phyloP scores from a whole-genome alignment of 108 stramenopile genomes.

The Cafeteria roenbergensis region DNA sequence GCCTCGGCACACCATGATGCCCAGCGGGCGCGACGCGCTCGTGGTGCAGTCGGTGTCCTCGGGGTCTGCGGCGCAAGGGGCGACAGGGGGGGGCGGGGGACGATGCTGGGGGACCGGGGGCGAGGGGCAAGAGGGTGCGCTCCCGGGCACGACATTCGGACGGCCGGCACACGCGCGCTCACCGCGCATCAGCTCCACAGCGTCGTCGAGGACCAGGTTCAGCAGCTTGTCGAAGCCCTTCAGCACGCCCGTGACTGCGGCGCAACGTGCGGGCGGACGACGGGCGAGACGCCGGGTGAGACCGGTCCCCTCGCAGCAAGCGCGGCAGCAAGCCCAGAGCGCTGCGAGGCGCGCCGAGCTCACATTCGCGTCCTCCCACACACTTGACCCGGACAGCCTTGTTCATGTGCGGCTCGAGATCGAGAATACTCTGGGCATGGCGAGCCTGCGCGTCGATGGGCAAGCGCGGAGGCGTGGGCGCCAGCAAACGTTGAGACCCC shows the following conservation, averaged over 20 bases:
- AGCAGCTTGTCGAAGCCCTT: constrained; percentile 51
- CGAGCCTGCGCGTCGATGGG: too few relatives aligned
- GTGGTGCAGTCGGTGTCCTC: constrained; percentile 36
- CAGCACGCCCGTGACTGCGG: constrained; percentile 37
- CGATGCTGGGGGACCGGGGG: too few relatives aligned
- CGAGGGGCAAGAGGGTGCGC: too few relatives aligned
- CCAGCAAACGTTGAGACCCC: too few relatives aligned
- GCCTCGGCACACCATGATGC: constrained; percentile 37
- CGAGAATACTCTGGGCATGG: constrained; percentile 18
- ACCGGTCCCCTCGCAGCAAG: background rate
- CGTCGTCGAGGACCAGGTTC: constrained; percentile 49
- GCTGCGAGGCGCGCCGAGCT: background rate
- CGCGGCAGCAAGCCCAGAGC: background rate
- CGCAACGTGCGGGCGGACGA: background rate
- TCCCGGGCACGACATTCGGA: too few relatives aligned
- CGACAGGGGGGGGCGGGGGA: too few relatives aligned
- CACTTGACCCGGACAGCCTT: constrained; percentile 44
- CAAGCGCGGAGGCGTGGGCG: too few relatives aligned
- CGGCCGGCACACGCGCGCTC: background rate
- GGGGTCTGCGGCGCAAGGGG: constrained; percentile 17
- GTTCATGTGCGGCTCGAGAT: constrained; percentile 43
- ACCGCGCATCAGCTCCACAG: constrained; percentile 41
- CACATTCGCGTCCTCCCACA: constrained; percentile 48
- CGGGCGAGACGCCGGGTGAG: background rate
- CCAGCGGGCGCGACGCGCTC: constrained; percentile 35